Base-by-base conservation (phyloP, 2,329 filamentous ascomycete species). In the Neofusicoccum laricinum region DNA sequence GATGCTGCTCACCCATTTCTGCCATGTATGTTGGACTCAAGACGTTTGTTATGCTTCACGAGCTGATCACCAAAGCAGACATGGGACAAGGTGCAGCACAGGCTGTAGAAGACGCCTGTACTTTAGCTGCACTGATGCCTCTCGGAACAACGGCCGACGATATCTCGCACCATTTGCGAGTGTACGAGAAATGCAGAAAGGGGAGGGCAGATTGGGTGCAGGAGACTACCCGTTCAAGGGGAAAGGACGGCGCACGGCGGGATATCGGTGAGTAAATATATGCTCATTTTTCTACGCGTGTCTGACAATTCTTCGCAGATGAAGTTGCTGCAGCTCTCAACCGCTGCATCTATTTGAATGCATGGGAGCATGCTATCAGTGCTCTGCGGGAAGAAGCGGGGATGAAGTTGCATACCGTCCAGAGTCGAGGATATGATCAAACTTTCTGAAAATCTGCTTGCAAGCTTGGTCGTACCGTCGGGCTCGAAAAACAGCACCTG, bases 1-100 rank as follows among this genome's bases (percentile, higher is more conserved):
- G 88, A 91, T 71, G 87, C 88, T 0, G 88, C 87, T 0, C 88
- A 91, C 71, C 87, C 88, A 0, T 90, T 90, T 69, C 76, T 87
- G 0, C 88, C 87, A 12, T 83, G 81, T 83, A 71, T 74, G 79
- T 73, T 12, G 2, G 6, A 4, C 12, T 10, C 2, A 2, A 11
- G 15, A 2, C 10, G 10, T 30, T 1, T 10, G 25, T 17, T 63
- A n/a, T 38, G 34, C 25, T 30, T 30, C 19, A 38, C 21, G 8
- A 14, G 15, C 53, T 58, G 40, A 58, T 14, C 2, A 2, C 4
- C 2, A 1, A 19, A 7, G 21, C 38, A 75, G 76, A 86, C 66
- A 85, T 87, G 73, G 86, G 83, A 0, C 86, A 88, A 70, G 88
- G 87, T 1, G 88, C 83, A 6, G 86, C 77, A 0, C 79, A 85